A percentile compares a stretch with the other conserved stretches of the same genome.
Conservation (phyloP, 78 protist genomes). For the Anaeramoeba ignava region DNA sequence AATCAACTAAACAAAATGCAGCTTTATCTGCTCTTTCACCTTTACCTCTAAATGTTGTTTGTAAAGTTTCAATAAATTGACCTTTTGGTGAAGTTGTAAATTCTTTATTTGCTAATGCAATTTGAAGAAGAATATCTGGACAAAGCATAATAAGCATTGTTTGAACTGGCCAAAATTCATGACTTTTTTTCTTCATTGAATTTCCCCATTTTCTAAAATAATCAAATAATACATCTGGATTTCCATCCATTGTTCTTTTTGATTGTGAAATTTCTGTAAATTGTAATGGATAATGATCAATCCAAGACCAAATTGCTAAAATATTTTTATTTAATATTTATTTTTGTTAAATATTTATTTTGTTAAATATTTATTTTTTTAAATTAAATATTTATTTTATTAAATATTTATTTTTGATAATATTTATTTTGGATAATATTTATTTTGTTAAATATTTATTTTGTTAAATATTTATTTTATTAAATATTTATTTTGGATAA, state of each 20-base stretch:
- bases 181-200: conserved; percentile 33
- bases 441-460: no score
- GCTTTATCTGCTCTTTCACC: conserved; percentile 30
- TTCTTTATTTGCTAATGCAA: not conserved
- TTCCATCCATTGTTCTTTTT: not conserved
- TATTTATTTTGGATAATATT: no score
- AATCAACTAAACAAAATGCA: conserved; percentile 37
- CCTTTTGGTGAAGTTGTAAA: conserved; percentile 2
- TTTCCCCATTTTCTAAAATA: conserved; percentile 12
- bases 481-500: no score
- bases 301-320: not conserved
- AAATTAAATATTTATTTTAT: no score
- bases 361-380: no score
- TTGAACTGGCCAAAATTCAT: conserved; percentile 42
- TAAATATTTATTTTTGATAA: no score
- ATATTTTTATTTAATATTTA: no score
- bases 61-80: conserved; percentile 24
- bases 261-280: not conserved
- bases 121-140: conserved; percentile 33
- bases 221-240: conserved; percentile 38
- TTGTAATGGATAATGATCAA: not conserved
- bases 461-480: no score
- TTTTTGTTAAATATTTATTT: no score
- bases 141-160: conserved; percentile 42
- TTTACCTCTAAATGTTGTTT: conserved; percentile 20